A percentile compares a stretch with the other conserved stretches of the same genome.
phyloP scores from a whole-genome alignment of 495 filamentous ascomycete species.

The Tuber indicum region DNA sequence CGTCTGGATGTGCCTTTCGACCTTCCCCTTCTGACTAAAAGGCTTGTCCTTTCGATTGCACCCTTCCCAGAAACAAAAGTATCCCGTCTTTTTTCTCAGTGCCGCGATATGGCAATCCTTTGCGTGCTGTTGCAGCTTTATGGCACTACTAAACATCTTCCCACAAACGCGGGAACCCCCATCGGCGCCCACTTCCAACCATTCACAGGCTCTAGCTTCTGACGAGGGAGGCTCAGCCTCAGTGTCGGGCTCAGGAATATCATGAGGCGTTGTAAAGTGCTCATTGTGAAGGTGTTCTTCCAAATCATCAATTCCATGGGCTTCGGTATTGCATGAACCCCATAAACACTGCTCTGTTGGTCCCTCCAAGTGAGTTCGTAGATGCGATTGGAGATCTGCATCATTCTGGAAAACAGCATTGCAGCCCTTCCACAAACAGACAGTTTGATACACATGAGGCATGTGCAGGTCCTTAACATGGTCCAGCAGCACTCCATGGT shows the following conservation, averaged over 20 bases:
- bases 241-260: background rate
- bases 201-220: slow-evolving; percentile 5
- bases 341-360: slow-evolving; percentile 33
- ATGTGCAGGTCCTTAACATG: slow-evolving; percentile 19
- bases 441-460: slow-evolving; percentile 8
- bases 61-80: slow-evolving; percentile 47
- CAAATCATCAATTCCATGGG: slow-evolving; percentile 30
- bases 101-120: slow-evolving; percentile 44
- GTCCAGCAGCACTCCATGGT: slow-evolving; percentile 13
- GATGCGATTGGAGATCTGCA: slow-evolving; percentile 34
- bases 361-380: slow-evolving; percentile 24
- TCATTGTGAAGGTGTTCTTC: slow-evolving; percentile 34
- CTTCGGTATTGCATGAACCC: slow-evolving; percentile 34
- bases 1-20: slow-evolving; percentile 57
- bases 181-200: slow-evolving; percentile 1
- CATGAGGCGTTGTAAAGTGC: slow-evolving; percentile 24
- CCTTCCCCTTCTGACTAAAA: slow-evolving; percentile 55
- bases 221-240: background rate
- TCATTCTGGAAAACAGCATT: slow-evolving; percentile 34
- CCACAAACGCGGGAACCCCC: slow-evolving; percentile 20
- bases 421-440: slow-evolving; percentile 40
- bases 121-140: slow-evolving; percentile 45
- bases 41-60: slow-evolving; percentile 46
- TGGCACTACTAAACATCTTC: slow-evolving; percentile 22
- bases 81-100: slow-evolving; percentile 46